Conservation (phyloP, 208 protist genomes). For the Acanthamoeba triangularis region DNA sequence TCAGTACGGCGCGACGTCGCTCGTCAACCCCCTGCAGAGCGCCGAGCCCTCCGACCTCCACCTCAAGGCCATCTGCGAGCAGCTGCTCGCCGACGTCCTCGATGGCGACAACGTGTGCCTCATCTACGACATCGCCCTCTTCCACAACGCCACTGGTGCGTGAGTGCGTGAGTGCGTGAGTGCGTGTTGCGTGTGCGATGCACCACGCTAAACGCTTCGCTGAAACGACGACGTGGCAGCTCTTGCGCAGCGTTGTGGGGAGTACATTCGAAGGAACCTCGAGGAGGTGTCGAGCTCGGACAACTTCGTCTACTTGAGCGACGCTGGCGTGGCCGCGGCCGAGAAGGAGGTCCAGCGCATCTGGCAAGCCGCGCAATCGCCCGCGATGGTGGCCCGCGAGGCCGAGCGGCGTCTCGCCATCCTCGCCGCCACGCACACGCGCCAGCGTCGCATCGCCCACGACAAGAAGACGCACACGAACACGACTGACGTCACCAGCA, state of each 20-base stretch:
- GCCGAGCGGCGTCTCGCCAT: neutral
- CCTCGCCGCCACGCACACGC: neutral
- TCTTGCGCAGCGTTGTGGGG: neutral
- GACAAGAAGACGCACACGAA: neutral
- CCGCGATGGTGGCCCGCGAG: neutral
- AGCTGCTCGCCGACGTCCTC: conserved; percentile 93
- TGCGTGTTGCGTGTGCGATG: neutral
- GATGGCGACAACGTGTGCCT: conserved; percentile 42
- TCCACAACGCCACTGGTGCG: neutral
- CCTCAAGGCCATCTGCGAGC: conserved; percentile 98
- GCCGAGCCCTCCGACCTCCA: conserved; percentile 97
- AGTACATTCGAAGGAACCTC: neutral
- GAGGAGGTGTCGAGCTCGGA: neutral
- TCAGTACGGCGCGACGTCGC: conserved; percentile 97
- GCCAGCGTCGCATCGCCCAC: neutral
- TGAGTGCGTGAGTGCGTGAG: neutral
- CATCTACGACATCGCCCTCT: conserved; percentile 46
- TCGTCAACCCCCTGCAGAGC: conserved; percentile 98
- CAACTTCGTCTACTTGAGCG: conserved; percentile 4
- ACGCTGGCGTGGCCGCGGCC: neutral
- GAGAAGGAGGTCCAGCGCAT: neutral
- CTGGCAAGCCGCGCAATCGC: neutral
- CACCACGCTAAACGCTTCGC: neutral
- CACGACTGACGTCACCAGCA: neutral
- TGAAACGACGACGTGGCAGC: neutral